Percentiles rank a stretch among this genome's conserved stretches.
phyloP scores from a whole-genome alignment of 805 yeast species.

The Candida pseudoglaebosa region DNA sequence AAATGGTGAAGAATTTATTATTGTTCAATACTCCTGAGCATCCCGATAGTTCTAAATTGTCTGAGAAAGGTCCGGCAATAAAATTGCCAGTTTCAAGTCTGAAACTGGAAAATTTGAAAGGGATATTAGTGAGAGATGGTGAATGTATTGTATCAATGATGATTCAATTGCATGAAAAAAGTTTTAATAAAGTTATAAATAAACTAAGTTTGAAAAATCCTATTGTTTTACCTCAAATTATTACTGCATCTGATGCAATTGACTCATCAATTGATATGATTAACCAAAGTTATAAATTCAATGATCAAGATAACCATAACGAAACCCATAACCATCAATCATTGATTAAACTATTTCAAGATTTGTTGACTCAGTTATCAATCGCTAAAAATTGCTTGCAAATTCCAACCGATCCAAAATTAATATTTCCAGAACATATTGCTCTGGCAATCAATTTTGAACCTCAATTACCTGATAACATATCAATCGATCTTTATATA shows the following conservation, averaged over 20 bases:
- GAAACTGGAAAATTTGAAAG: slow-evolving; percentile 56
- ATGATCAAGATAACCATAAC: slow-evolving; percentile 1
- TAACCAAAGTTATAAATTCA: slow-evolving; percentile 4
- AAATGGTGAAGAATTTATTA: slow-evolving; percentile 33
- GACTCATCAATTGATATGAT: slow-evolving; percentile 31
- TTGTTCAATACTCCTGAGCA: slow-evolving; percentile 34
- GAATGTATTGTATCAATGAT: slow-evolving; percentile 48
- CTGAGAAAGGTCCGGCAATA: slow-evolving; percentile 39
- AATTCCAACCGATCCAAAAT: slow-evolving; percentile 44
- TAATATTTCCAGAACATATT: slow-evolving; percentile 57
- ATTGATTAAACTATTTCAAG: slow-evolving; percentile 22
- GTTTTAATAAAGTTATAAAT: slow-evolving; percentile 31
- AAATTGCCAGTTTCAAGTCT: slow-evolving; percentile 56
- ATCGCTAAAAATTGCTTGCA: slow-evolving; percentile 32
- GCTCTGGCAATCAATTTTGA: slow-evolving; percentile 33
- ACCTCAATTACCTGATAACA: slow-evolving; percentile 44
- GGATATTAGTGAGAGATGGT: slow-evolving; percentile 55
- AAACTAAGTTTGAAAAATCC: slow-evolving; percentile 27
- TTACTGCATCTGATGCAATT: slow-evolving; percentile 43
- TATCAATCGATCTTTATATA: slow-evolving; percentile 55
- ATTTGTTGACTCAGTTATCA: slow-evolving; percentile 23
- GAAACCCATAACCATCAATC: slow-evolving; percentile 10
- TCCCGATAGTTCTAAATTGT: slow-evolving; percentile 22
- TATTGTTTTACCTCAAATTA: slow-evolving; percentile 39
- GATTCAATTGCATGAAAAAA: slow-evolving; percentile 39